Evolutionary conservation across 805 yeast genomes (phyloP), one percentile per base, ranked within the genome.

Genomic region (Saturnispora silvae): DNA sequence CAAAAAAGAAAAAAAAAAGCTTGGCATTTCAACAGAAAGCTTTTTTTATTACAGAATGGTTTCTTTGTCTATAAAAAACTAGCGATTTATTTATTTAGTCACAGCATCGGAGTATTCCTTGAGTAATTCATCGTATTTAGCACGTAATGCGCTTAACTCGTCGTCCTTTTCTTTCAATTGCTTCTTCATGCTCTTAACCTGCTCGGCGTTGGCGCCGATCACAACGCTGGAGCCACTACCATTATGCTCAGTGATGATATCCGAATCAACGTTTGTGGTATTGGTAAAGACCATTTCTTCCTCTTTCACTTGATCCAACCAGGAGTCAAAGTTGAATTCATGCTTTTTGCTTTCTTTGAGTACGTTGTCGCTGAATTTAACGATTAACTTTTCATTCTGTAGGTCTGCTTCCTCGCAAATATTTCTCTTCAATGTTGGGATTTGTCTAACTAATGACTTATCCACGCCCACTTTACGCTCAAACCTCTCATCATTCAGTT

Each of bases 381-480:
- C 51, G 51, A 41, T 35, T 37, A 73, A 47, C 52, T 66, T 66
- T 52, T 69, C 72, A 48, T 72, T 51, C 43, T 62, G 50, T 9
- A 63, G 47, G 41, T 57, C 58, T 42, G 56, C 50, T 25, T 59
- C 38, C 16, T 67, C 68, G 3, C 61, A 65, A 31, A 80, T 51
- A 2, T 68, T 72, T 54, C 89, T 68, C 54, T 79, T 81, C 43
- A 81, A 65, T 6, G 63, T 65, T 1, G 87, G 87, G n/a, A 81
- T 64, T 18, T 70, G 51, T 42, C 74, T 56, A 16, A 50, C 48
- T 3, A 51, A 26, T 4, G 38, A 49, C 40, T 55, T 57, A 34
- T 51, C 67, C 56, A 45, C 64, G 60, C 42, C 51, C 28, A 44
- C 43, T 11, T 35, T 37, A 3, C 45, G 49, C 14, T 41, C 42